These are phyloP conservation scores for Carallia brachiata DNA, from an alignment of 345 rosid species.

Conservation along the genomic window DNA sequence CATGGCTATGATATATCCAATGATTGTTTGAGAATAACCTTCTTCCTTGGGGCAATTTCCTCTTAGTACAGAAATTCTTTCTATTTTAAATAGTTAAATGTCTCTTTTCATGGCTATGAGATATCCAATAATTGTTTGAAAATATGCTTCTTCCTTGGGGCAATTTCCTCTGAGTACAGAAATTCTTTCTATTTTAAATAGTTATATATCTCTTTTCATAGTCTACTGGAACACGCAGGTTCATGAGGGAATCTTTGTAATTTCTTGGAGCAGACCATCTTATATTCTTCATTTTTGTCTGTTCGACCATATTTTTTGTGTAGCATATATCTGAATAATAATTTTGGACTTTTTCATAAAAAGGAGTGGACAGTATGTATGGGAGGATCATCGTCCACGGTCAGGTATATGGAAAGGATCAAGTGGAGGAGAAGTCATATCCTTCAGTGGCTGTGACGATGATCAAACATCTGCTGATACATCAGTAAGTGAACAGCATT, in stretches of 20 bases:
- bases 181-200: not conserved
- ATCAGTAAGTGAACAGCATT: slow-evolving; percentile 46
- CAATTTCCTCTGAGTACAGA: not conserved
- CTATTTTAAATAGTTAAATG: not conserved
- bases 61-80: not conserved
- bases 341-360: not conserved
- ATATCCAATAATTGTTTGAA: too few relatives aligned
- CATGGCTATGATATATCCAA: too few relatives aligned
- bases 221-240: not conserved
- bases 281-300: not conserved
- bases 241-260: too few relatives aligned
- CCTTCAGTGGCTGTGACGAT: slow-evolving; percentile 88
- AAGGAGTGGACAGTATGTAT: slow-evolving; percentile 64
- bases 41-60: not conserved
- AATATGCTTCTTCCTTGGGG: not conserved
- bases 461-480: slow-evolving; percentile 90
- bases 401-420: slow-evolving; percentile 87
- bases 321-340: not conserved
- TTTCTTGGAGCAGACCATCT: too few relatives aligned
- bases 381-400: slow-evolving; percentile 91
- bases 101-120: too few relatives aligned
- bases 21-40: not conserved
- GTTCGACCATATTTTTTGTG: not conserved
- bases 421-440: slow-evolving; percentile 81
- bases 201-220: not conserved